Evolutionary conservation across 805 yeast species (phyloP), one percentile per base, ranked within the genome.

Genomic region (Myxozyma melibiosi): DNA sequence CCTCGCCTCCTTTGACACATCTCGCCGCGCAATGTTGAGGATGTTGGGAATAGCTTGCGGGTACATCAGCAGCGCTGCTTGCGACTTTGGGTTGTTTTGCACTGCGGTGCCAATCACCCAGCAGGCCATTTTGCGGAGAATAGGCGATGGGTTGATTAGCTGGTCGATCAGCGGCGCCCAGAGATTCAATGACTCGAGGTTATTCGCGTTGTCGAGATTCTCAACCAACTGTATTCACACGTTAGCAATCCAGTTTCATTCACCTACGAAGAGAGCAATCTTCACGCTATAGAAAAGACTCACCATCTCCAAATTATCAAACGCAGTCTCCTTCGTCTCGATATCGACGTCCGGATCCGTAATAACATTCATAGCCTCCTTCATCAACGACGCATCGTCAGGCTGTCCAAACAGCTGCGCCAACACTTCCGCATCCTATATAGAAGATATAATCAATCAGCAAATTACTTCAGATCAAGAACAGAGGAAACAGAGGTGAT

Each of bases 151-250:
- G 33, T 74, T 74, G 30, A 74, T 73, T 48, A 90, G 74, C 51
- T 80, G 79, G 1, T 71, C 69, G n/a, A 90, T 74, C 41, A 91
- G 70, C 2, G 84, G 76, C 22, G 79, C 82, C 99, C 98, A 94
- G 61, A 90, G 78, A 63, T 83, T 82, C 76, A 91, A 69, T 66
- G 86, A 87, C 63, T 88, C 92, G 64, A 92, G 84, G 67, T 90
- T 90, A 73, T 92, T 91, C 24, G 98, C 98, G 71, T 94, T 94
- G 71, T 94, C 98, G 58, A 92, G 73, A 67, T 90, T 90, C 69
- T 92, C 98, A 47, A 94, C 85, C 50, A 92, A 76, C 61, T 61
- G 14, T 2, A 20, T n/a, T 22, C 16, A 14, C 20, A 14, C 11
- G 44, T 38, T 24, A 40, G 18, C 22, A 22, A 4, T 13, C 4